Evolutionary conservation across 345 rosid species (phyloP).

Genomic region (Linum trigynum): DNA sequence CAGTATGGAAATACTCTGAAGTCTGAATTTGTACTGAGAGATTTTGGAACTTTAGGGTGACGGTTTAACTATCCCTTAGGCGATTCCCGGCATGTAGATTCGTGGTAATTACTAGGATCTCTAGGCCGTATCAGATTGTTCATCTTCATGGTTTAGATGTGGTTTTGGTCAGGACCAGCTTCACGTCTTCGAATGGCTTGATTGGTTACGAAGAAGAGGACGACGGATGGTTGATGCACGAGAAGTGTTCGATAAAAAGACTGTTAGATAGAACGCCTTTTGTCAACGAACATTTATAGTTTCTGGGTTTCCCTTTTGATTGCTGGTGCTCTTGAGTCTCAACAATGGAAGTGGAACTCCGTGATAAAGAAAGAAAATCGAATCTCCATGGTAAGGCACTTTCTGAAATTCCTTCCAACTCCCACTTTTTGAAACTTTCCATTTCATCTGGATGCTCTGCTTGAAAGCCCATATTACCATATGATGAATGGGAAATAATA

Average conservation of each 20-base stretch:
- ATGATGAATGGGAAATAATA: too few species aligned
- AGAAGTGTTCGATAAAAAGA: constrained; percentile 52
- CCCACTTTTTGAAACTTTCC: neutral
- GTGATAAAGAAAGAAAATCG: constrained; percentile 38
- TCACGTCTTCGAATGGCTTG: constrained; percentile 55
- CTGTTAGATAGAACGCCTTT: constrained; percentile 25
- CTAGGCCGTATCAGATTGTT: constrained; percentile 23
- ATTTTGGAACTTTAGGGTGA: constrained; percentile 39
- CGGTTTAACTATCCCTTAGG: constrained; percentile 49
- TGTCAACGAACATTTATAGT: constrained; percentile 66
- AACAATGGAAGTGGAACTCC: constrained; percentile 40
- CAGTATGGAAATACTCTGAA: constrained; percentile 28
- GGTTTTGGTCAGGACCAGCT: constrained; percentile 32
- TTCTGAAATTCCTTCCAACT: constrained; percentile 3
- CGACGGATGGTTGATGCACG: constrained; percentile 31
- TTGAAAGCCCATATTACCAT: too few species aligned
- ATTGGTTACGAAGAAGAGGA: constrained; percentile 37
- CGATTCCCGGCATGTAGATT: constrained; percentile 38
- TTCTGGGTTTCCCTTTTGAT: constrained; percentile 41
- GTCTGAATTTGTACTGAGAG: constrained; percentile 43
- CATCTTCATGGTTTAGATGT: constrained; percentile 43
- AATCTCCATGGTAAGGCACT: constrained; percentile 32
- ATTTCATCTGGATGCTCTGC: too few species aligned
- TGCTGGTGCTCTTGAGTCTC: constrained; percentile 38
- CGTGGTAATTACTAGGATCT: constrained; percentile 10